phyloP scores from a whole-genome alignment of 192 early-diverging fungal genomes.

The Backusella liffmaniae region DNA sequence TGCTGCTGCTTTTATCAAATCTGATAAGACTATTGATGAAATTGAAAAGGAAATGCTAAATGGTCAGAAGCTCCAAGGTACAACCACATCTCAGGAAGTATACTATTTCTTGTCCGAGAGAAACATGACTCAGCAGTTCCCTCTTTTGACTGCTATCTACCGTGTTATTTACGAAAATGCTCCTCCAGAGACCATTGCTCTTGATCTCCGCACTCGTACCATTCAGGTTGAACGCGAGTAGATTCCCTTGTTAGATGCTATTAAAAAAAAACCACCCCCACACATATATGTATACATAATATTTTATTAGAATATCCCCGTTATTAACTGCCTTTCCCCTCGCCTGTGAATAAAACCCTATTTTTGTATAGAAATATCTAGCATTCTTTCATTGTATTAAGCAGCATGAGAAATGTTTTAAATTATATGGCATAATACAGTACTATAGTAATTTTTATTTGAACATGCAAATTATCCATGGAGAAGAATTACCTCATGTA shows the following conservation, averaged over 20 bases:
- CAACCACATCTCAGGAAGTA: slow-evolving; percentile 86
- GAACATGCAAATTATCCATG: too few species aligned
- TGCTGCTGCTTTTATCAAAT: slow-evolving; percentile 78
- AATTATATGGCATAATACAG: too few species aligned
- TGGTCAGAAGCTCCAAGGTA: slow-evolving; percentile 97
- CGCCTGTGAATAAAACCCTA: not conserved
- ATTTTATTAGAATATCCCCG: not conserved
- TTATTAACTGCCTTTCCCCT: not conserved
- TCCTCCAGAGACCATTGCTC: slow-evolving; percentile 64
- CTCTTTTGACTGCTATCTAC: slow-evolving; percentile 88
- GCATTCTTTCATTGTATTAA: not conserved
- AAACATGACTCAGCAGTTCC: slow-evolving; percentile 50
- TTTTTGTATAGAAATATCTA: not conserved
- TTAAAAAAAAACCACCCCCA: not conserved
- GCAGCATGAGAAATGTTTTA: not conserved
- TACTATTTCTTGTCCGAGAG: slow-evolving; percentile 64
- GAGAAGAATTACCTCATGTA: too few species aligned
- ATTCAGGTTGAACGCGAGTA: not conserved
- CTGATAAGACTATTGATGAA: slow-evolving; percentile 65
- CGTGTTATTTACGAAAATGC: slow-evolving; percentile 79
- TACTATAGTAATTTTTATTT: too few species aligned
- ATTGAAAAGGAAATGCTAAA: slow-evolving; percentile 91
- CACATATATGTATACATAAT: not conserved
- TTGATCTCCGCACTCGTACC: slow-evolving; percentile 35
- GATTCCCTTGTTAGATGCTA: not conserved